phyloP scores from a whole-genome alignment of 108 stramenopile genomes.

The Cyclotella atomus region DNA sequence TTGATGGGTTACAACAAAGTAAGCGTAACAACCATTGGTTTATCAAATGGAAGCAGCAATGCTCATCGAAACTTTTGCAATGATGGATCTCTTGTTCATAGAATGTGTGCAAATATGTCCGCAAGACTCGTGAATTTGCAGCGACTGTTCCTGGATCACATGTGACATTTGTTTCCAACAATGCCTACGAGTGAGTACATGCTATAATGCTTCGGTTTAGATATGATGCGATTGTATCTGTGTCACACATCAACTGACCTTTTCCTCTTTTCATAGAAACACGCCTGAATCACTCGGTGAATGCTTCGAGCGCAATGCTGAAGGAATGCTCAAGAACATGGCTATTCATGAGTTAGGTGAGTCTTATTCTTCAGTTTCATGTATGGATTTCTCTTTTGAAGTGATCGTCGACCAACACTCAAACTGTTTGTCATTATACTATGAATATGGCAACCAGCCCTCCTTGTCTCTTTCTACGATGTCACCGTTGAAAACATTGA shows the following conservation, averaged over 20 bases:
- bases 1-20: constrained; percentile 93
- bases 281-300: constrained; percentile 88
- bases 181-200: constrained; percentile 84
- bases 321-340: constrained; percentile 97
- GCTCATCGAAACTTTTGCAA: too few relatives aligned
- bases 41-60: too few relatives aligned
- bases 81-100: constrained; percentile 9
- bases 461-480: constrained; percentile 90
- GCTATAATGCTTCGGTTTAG: too few relatives aligned
- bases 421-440: too few relatives aligned
- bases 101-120: constrained; percentile 93
- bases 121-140: constrained; percentile 87
- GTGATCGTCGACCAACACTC: too few relatives aligned
- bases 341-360: constrained; percentile 94
- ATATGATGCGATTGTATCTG: too few relatives aligned
- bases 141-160: constrained; percentile 71
- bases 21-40: too few relatives aligned
- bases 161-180: constrained; percentile 90
- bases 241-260: neutral
- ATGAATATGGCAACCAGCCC: too few relatives aligned
- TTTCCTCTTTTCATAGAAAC: constrained; percentile 43
- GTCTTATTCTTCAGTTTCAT: too few relatives aligned
- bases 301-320: constrained; percentile 93
- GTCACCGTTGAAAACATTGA: constrained; percentile 90
- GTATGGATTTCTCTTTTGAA: too few relatives aligned